phyloP scores from a whole-genome alignment of 2,329 filamentous ascomycete genomes.

The Huntiella moniliformis region DNA sequence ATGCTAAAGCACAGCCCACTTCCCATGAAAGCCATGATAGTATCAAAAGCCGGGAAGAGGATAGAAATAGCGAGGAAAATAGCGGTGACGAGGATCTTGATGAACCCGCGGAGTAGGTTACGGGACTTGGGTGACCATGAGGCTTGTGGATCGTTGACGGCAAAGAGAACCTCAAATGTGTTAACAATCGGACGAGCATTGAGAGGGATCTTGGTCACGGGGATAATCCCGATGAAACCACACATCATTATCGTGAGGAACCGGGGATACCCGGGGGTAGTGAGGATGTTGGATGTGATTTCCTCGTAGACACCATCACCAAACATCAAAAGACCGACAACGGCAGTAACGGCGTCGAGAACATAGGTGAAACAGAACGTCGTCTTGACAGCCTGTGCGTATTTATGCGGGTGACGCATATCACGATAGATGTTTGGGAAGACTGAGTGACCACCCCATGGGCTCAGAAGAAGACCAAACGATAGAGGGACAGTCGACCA shows the following conservation, averaged over 20 bases:
- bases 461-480: slow-evolving; percentile 74
- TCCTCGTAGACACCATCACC: slow-evolving; percentile 74
- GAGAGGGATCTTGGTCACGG: slow-evolving; percentile 83
- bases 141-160: slow-evolving; percentile 35
- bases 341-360: slow-evolving; percentile 64
- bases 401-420: slow-evolving; percentile 63
- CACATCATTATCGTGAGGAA: slow-evolving; percentile 62
- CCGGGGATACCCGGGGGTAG: slow-evolving; percentile 53
- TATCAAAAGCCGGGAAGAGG: slow-evolving; percentile 58
- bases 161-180: slow-evolving; percentile 63
- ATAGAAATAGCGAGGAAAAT: slow-evolving; percentile 57
- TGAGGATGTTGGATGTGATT: slow-evolving; percentile 77
- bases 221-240: slow-evolving; percentile 77
- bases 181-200: slow-evolving; percentile 76
- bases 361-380: slow-evolving; percentile 80
- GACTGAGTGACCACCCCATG: slow-evolving; percentile 43
- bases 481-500: slow-evolving; percentile 77
- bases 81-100: slow-evolving; percentile 49
- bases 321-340: slow-evolving; percentile 85
- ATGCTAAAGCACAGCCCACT: slow-evolving; percentile 84
- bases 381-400: slow-evolving; percentile 50
- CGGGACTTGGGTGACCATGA: slow-evolving; percentile 22
- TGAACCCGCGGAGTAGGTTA: slow-evolving; percentile 22
- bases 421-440: slow-evolving; percentile 65
- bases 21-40: slow-evolving; percentile 81